Evolutionary conservation across 139 green algal species (phyloP), one percentile per base, ranked within the genome.

Genomic region (Chlamydomonas sphaeroides): DNA sequence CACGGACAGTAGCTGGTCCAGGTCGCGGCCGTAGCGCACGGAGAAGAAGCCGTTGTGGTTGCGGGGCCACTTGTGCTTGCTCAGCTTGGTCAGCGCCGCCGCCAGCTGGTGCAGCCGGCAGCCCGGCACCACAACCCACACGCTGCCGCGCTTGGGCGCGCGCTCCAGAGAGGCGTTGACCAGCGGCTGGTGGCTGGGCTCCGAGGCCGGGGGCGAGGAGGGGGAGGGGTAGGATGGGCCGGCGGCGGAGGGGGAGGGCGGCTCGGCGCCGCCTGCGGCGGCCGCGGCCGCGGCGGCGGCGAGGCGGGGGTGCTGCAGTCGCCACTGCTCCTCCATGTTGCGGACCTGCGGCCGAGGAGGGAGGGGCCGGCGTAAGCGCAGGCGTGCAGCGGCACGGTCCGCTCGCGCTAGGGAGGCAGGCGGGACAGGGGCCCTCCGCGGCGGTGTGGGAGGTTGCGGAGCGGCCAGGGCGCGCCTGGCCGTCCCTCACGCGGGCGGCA

Each of bases 11-110:
- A 82, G 42, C 33, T 18, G 7, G 75, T 82, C 75, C 33, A 82
- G 75, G 61, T 82, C 75, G 20, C 42, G 42, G 32, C 42, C 61
- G 75, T 73, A 82, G 1, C 26, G 23, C 3, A 38, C 20, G 25
- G 75, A 65, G 62, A 82, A 82, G 75, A 82, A 82, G 41, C 61
- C 75, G 42, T 63, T 65, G 75, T 82, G 75, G 75, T 65, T 73
- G 23, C 75, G 75, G 23, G 75, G 75, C 75, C 75, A 82, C 32
- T 23, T 20, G 26, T 39, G 41, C 62, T 82, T 82, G 39, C 5
- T 62, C 7, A 3, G 51, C 32, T 51, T 49, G 32, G 26, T 65
- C 28, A 73, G 25, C 14, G 75, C 75, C 15, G 59, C 17, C 5
- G 75, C 75, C 23, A 82, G 61, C 59, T 73, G 75, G 42, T 72